Evolutionary conservation across 345 rosid genomes (phyloP).

Genomic region (Populus euphratica): DNA sequence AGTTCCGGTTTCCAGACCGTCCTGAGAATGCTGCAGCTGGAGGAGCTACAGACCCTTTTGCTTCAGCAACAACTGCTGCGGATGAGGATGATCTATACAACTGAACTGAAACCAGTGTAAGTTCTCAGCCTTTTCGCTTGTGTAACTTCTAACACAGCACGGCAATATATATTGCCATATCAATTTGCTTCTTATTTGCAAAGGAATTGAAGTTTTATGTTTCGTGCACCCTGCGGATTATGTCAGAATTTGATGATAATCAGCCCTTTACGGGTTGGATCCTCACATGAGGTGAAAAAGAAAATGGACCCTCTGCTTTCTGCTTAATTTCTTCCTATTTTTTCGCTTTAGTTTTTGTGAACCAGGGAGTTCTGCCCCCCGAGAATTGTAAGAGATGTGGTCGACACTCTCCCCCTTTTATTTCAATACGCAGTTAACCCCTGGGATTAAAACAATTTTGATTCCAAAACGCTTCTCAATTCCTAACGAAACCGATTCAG

Average conservation of each 20-base stretch:
- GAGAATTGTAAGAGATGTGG: too few relatives aligned
- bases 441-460: too few relatives aligned
- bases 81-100: constrained; percentile 33
- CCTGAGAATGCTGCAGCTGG: constrained; percentile 7
- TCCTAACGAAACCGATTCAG: too few relatives aligned
- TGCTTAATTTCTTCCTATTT: neutral
- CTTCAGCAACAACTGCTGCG: constrained; percentile 10
- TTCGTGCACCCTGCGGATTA: neutral
- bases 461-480: too few relatives aligned
- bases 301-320: neutral
- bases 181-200: neutral
- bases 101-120: constrained; percentile 8
- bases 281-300: neutral
- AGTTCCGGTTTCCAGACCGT: constrained; percentile 25
- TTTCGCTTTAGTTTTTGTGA: neutral
- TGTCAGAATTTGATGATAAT: neutral
- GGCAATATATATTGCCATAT: neutral
- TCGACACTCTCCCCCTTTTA: too few relatives aligned
- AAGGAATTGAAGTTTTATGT: neutral
- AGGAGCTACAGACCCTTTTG: constrained; percentile 19
- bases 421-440: too few relatives aligned
- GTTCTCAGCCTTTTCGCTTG: neutral
- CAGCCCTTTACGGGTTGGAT: neutral
- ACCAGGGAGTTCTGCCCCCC: too few relatives aligned
- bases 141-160: neutral